Evolutionary conservation across 202 grass and related monocot genomes (phyloP).

Genomic region (Miscanthus sacchariflorus): DNA sequence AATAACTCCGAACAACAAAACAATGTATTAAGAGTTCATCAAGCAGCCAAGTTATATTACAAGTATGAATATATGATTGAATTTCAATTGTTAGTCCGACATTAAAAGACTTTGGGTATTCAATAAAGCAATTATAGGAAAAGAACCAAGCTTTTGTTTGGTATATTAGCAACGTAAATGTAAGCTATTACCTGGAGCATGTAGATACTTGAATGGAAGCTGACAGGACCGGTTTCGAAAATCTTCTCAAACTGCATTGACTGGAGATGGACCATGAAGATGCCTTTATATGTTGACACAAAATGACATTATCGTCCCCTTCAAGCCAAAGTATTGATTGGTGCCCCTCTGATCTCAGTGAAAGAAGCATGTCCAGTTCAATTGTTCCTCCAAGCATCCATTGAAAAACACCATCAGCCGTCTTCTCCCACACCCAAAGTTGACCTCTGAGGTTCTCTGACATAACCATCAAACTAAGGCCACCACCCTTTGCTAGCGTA

Average conservation of each 20-base stretch:
- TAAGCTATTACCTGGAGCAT: no score
- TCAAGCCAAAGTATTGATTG: no score
- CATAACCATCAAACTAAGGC: background rate
- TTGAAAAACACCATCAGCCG: background rate
- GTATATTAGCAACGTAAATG: background rate
- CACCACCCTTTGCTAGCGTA: background rate
- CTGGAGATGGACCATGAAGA: background rate
- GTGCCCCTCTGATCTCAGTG: background rate
- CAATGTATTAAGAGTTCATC: background rate
- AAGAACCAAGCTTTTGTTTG: background rate
- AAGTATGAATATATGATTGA: background rate
- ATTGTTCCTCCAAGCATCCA: background rate
- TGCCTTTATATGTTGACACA: background rate
- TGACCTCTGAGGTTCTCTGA: background rate
- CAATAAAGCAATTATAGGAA: background rate
- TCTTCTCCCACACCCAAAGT: background rate
- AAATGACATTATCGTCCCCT: background rate
- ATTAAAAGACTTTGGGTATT: background rate
- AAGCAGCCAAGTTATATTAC: background rate
- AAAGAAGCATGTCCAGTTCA: background rate
- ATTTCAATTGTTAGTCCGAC: background rate
- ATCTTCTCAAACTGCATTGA: background rate
- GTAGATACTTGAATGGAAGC: background rate
- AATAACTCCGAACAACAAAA: background rate
- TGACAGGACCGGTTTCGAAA: background rate